Conservation (phyloP, 2,329 filamentous ascomycete species). For the Apiospora phragmitis region DNA sequence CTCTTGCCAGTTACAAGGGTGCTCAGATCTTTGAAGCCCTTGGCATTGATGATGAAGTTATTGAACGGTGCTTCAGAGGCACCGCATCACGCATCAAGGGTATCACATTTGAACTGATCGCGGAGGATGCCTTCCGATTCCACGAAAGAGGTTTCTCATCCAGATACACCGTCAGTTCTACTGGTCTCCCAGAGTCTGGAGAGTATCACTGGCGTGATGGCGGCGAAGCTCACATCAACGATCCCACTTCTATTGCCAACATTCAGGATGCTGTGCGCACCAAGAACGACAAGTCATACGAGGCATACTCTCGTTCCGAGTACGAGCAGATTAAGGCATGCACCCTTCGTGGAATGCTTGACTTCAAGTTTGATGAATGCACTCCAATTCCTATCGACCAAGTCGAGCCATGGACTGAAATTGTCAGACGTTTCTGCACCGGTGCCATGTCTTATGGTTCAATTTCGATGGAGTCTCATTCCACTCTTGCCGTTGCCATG, state of each 20-base stretch:
- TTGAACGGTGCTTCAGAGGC: slow-evolving; percentile 92
- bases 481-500: slow-evolving; percentile 93
- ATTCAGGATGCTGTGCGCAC: slow-evolving; percentile 94
- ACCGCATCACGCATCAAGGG: slow-evolving; percentile 94
- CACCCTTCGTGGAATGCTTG: slow-evolving; percentile 88
- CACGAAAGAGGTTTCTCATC: slow-evolving; percentile 92
- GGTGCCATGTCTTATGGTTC: slow-evolving; percentile 99
- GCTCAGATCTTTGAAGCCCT: slow-evolving; percentile 97
- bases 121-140: slow-evolving; percentile 90
- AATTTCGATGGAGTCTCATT: slow-evolving; percentile 98
- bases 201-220: slow-evolving; percentile 99
- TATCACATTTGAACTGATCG: slow-evolving; percentile 90
- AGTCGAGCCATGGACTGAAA: slow-evolving; percentile 97
- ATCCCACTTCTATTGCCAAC: slow-evolving; percentile 92
- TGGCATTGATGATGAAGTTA: slow-evolving; percentile 86
- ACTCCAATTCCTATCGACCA: slow-evolving; percentile 89
- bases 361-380: slow-evolving; percentile 92
- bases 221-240: slow-evolving; percentile 92
- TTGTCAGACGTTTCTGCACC: slow-evolving; percentile 93
- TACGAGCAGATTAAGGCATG: slow-evolving; percentile 97
- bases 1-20: slow-evolving; percentile 93
- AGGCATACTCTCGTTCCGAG: slow-evolving; percentile 89
- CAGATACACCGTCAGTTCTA: slow-evolving; percentile 71
- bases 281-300: slow-evolving; percentile 98
- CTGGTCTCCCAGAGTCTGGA: slow-evolving; percentile 85